phyloP scores from a whole-genome alignment of 2,329 filamentous ascomycete genomes.

The Exophiala calicioides region DNA sequence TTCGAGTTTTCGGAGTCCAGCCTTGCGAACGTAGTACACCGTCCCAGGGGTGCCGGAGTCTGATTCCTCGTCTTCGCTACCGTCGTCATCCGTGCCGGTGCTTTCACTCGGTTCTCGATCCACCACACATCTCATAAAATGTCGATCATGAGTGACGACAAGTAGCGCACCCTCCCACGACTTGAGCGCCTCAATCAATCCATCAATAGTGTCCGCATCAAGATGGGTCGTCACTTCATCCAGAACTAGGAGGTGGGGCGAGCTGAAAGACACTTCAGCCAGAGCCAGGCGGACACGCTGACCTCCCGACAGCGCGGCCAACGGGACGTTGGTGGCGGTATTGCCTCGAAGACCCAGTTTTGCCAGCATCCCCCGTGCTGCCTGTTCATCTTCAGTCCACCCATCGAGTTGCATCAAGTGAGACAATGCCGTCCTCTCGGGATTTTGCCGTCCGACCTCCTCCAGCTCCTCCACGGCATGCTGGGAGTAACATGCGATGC shows the following conservation, averaged over 20 bases:
- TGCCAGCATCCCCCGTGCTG: constrained; percentile 65
- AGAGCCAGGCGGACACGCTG: constrained; percentile 71
- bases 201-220: constrained; percentile 77
- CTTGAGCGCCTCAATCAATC: constrained; percentile 66
- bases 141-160: constrained; percentile 79
- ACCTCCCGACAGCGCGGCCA: constrained; percentile 74
- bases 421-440: constrained; percentile 63
- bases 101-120: constrained; percentile 56
- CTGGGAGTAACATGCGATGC: constrained; percentile 76
- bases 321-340: constrained; percentile 70
- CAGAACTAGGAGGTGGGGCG: constrained; percentile 72
- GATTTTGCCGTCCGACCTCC: constrained; percentile 55
- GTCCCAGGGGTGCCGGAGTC: constrained; percentile 48
- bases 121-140: constrained; percentile 73
- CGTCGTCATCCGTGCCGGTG: constrained; percentile 45
- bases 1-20: constrained; percentile 55
- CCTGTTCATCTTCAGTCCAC: constrained; percentile 62
- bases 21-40: constrained; percentile 62
- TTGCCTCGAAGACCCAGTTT: constrained; percentile 70
- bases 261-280: constrained; percentile 65
- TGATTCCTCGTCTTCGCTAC: constrained; percentile 45
- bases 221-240: constrained; percentile 85
- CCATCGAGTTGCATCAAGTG: constrained; percentile 53
- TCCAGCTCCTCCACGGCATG: constrained; percentile 73
- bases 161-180: constrained; percentile 73